Conservation (phyloP, 2,329 filamentous ascomycete species). For the Neonectria faginata region DNA sequence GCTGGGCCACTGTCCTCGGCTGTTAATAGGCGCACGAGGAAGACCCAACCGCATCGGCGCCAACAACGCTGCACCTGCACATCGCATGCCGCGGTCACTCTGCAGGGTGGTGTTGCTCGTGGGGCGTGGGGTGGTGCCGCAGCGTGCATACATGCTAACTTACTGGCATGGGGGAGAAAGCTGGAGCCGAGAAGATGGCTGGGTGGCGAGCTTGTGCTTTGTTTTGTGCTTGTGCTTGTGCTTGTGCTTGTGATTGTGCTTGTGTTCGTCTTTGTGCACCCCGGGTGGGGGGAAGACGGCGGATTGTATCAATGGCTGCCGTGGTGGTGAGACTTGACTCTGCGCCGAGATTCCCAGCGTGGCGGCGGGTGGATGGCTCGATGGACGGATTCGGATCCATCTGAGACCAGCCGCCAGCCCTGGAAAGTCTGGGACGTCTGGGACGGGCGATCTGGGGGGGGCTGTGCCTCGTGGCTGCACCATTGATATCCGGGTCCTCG, state of each 20-base stretch:
- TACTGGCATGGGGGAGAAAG: slow-evolving; percentile 17
- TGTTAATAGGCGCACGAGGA: not conserved
- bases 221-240: not conserved
- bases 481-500: slow-evolving; percentile 19
- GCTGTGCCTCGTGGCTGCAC: slow-evolving; percentile 26
- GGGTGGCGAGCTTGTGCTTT: slow-evolving; percentile 9
- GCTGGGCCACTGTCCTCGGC: not conserved
- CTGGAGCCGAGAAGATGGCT: slow-evolving; percentile 5
- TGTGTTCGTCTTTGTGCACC: slow-evolving; percentile 17
- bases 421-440: slow-evolving; percentile 6
- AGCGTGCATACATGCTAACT: slow-evolving; percentile 16
- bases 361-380: slow-evolving; percentile 5
- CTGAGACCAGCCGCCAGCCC: slow-evolving; percentile 16
- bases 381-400: slow-evolving; percentile 14
- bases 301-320: slow-evolving; percentile 21
- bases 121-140: slow-evolving; percentile 35
- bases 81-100: slow-evolving; percentile 6
- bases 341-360: slow-evolving; percentile 22
- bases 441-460: slow-evolving; percentile 10
- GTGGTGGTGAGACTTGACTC: slow-evolving; percentile 35
- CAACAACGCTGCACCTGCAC: slow-evolving; percentile 4
- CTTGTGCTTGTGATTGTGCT: not conserved
- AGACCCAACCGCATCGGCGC: not conserved
- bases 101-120: slow-evolving; percentile 29
- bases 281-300: not conserved